phyloP scores from a whole-genome alignment of 192 early-diverging fungal species.

The Coemansia sp. region DNA sequence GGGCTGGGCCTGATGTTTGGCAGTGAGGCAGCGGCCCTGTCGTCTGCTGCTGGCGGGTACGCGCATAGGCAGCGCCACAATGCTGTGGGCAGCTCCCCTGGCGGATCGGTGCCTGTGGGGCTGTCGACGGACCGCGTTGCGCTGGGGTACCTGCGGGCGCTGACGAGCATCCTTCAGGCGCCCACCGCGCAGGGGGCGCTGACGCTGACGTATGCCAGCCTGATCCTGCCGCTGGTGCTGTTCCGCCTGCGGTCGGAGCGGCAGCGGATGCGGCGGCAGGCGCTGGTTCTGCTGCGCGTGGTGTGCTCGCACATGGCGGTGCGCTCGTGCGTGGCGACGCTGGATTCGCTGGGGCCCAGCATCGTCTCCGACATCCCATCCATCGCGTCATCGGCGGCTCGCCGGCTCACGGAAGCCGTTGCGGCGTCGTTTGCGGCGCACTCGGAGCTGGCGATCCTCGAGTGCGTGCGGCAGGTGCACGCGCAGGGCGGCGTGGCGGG shows the following conservation, averaged over 20 bases:
- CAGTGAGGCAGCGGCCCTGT: not conserved
- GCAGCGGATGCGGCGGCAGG: constrained; percentile 31
- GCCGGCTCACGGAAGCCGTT: constrained; percentile 14
- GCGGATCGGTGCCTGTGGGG: constrained; percentile 1
- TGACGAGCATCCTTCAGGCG: constrained; percentile 17
- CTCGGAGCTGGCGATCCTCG: constrained; percentile 20
- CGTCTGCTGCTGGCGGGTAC: not conserved
- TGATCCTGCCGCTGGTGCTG: constrained; percentile 34
- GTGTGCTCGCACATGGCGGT: constrained; percentile 28
- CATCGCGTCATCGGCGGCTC: constrained; percentile 26
- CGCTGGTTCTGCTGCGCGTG: constrained; percentile 34
- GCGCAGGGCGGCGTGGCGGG: constrained; percentile 5
- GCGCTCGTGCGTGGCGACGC: constrained; percentile 8
- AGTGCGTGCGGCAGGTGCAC: constrained; percentile 43
- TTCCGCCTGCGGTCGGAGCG: constrained; percentile 39
- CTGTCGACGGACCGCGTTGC: constrained; percentile 25
- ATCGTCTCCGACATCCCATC: constrained; percentile 45
- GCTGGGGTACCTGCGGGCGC: constrained; percentile 38
- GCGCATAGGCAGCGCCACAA: not conserved
- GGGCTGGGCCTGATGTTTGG: constrained; percentile 42
- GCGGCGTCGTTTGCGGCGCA: constrained; percentile 32
- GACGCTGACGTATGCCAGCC: constrained; percentile 16
- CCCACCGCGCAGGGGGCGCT: not conserved
- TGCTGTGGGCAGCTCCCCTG: not conserved
- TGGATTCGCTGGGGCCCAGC: constrained; percentile 45